Evolutionary conservation across 1,284 basidiomycete genomes (phyloP), one percentile per base, ranked within the genome.

Genomic region (Puccinia horiana): DNA sequence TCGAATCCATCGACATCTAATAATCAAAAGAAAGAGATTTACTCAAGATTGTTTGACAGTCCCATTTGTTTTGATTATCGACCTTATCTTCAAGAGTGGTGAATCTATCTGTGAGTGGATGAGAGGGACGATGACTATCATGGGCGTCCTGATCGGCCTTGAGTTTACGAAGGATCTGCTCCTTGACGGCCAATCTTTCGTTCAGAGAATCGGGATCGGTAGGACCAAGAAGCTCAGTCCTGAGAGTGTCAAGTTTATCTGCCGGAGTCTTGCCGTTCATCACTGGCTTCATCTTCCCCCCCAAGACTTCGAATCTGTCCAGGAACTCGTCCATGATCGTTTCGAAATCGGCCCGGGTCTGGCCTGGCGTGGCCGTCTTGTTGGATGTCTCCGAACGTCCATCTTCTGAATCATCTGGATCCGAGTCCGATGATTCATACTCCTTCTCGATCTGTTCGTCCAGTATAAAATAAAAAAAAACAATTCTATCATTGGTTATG

Each of bases 41-140:
- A 96, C 95, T 92, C 0, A 98, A 89, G 76, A 98, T 93, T 0
- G 94, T 96, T 88, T 98, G 94, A 83, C 94, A 95, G 86, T 98
- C 95, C 95, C 96, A 98, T 83, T 91, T 89, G 83, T 94, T 92
- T 84, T 69, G 40, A 4, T 8, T 5, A 12, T 92, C 91, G 84
- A 91, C 91, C 76, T 82, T 63, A 23, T 86, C 54, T 79, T 79
- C 37, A 18, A 69, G 65, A 8, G 58, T 61, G 2, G 20, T 44
- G 40, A 44, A 42, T 16, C 65, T 35, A 11, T 73, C 70, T 20
- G 32, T 52, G 4, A 18, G 23, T 2, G 26, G 1, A 2, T 8
- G 5, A 23, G 29, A 18, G 77, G 79, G 54, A 70, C 81, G 23
- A 44, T 49, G 8, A 76, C 87, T 8, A 18, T 87, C 9, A 84